Base-by-base conservation (phyloP, 225 moss, liverwort and hornwort species). In the Marchantia paleacea region DNA sequence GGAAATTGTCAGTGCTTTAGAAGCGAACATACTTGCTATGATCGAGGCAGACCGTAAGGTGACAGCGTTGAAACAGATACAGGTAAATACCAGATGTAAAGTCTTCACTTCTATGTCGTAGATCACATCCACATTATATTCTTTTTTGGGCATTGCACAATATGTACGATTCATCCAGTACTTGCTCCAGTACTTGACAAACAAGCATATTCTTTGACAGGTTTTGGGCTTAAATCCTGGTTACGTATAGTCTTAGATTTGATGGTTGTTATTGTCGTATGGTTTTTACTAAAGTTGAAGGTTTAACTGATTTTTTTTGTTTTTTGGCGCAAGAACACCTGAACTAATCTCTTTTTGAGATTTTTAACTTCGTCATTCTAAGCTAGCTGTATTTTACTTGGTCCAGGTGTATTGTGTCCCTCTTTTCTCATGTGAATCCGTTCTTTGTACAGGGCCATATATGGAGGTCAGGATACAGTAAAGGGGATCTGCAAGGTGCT, bases 1-100 rank as follows among this genome's bases (percentile, higher is more conserved):
- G 65, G 82, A 79, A 26, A 87, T 94, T 14, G 81, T 94, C 73
- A 57, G 73, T 73, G 94, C 95, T 26, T 83, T 99, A 62, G 95
- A 90, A 86, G 86, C 85, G 73, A 94, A 95, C 82, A 90, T 99
- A 72, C 80, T 81, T 76, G 90, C 90, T 47, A 94, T 95, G 90
- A 95, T 95, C 49, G 82, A 87, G 81, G 95, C 94, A 83, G 99
- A 99, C 80, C 92, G 99, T 57, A 99, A 99, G 89, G 83, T 95
- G 48, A 99, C 94, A 65, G 93, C 99, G 58, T 72, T 99, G 79
- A 99, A 99, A 83, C 90, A 94, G 75, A 77, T 99, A 73, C 99
- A 99, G 90, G 99, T 95, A 68, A n/a, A 4, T 25, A 13, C 54
- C 24, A 75, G n/a, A 55, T 58, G 57, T 0, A 55, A 31, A 29